phyloP scores from a whole-genome alignment of 495 filamentous ascomycete genomes.

The Lasiosphaeria ovina region DNA sequence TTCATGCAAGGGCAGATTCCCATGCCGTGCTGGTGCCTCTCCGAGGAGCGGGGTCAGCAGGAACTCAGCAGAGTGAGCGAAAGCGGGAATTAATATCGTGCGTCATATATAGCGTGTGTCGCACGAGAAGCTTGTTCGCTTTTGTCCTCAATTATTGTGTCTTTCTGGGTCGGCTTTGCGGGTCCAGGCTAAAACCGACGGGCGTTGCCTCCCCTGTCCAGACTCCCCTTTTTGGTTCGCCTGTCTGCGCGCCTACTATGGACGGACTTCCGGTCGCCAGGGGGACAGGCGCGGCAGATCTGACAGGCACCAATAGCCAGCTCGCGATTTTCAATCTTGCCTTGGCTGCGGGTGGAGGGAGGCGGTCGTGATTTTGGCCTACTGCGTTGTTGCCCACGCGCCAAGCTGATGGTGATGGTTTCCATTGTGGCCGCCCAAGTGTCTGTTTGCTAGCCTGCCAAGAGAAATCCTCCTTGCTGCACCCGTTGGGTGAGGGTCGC shows the following conservation, averaged over 20 bases:
- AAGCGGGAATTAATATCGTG: neutral
- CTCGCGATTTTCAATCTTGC: neutral
- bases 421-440: no score
- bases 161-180: neutral
- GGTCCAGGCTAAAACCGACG: neutral
- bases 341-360: no score
- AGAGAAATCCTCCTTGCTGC: no score
- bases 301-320: neutral
- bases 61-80: neutral
- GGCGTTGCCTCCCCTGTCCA: neutral
- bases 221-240: neutral
- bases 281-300: neutral
- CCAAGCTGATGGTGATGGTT: no score
- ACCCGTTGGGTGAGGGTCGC: no score
- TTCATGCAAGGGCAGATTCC: constrained; percentile 1
- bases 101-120: neutral
- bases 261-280: neutral
- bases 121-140: neutral
- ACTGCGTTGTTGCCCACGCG: no score
- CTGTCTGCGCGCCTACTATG: neutral
- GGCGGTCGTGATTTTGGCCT: no score
- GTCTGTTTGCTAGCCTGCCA: no score
- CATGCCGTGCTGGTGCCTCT: neutral
- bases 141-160: neutral
- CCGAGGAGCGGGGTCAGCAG: neutral